Base-by-base conservation (phyloP, 2,329 filamentous ascomycete species). In the Fusarium aywerte region DNA sequence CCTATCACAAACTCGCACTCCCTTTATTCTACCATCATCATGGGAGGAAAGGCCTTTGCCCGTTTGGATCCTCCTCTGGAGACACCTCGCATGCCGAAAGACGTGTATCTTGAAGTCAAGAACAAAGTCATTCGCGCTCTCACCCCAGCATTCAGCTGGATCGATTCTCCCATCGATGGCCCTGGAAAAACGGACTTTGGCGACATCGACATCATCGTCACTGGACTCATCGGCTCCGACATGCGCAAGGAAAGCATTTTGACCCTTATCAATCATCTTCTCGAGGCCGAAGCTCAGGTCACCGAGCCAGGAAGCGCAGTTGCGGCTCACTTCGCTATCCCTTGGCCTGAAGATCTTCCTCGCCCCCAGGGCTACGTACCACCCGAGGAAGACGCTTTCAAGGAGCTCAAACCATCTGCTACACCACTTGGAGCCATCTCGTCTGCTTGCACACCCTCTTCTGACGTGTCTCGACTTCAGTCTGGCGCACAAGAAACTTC, bases 151-250 rank as follows among this genome's bases (percentile, higher is more conserved):
- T 92, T 87, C 69, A 53, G 78, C 0, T 79, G 78, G 9, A 87
- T 91, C 6, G 84, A 82, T 1, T 82, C 84, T 0, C 88, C 91
- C 0, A 85, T 90, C 27, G 90, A 93, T 68, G 90, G 86, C 0
- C 91, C 92, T 0, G 88, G 76, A 2, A 96, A 96, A 76, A 39
- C 67, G 0, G 85, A 88, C 68, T 85, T 87, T 71, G 92, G 92
- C 20, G 92, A 96, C 67, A 79, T 96, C 35, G 92, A 96, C 76
- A 82, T 94, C 59, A 76, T 93, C 2, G 83, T 92, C 2, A 79
- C 80, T 0, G 74, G 75, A 31, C 77, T 79, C 16, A 73, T 67
- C 18, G 25, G 57, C 6, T 38, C 64, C 1, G 36, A 18, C 42
- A 11, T 27, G 8, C 39, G 32, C 62, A 62, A 61, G 20, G 38